Evolutionary conservation across 768 basidiomycete genomes (phyloP), one percentile per base, ranked within the genome.

Genomic region (Xerocomus spinulosus): DNA sequence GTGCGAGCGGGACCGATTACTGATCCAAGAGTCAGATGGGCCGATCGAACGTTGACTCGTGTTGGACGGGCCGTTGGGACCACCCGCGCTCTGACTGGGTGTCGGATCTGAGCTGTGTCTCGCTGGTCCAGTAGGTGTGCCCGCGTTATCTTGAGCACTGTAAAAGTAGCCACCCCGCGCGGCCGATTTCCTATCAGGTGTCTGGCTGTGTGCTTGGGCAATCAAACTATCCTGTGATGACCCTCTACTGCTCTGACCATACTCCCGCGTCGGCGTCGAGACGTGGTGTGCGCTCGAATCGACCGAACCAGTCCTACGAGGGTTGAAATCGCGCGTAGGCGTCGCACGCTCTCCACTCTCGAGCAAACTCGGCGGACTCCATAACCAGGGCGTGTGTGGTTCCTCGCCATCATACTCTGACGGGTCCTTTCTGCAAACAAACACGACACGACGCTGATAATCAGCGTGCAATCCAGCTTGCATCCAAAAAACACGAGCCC

Each of bases 301-400:
- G 30, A 41, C 51, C n/a, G 64, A 63, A 40, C 55, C 49, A 20
- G 48, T 44, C 21, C 59, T 53, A 15, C 59, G 66, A 10, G 44
- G 37, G 18, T 58, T 54, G 30, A 61, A 63, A 49, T 67, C 64
- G 20, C 55, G 55, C 15, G 66, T 56, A 0, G 64, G 64, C 0
- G 64, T 64, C 18, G 63, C 61, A 15, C 64, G 61, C 50, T 63
- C 57, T 7, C 42, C 53, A 24, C 6, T 53, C 32, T 69, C 58
- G 7, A 64, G 60, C 18, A 82, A 67, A 48, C 68, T 67, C 29
- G 73, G 60, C 21, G 83, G 78, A 63, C 75, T 81, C 86, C 86
- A 88, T 47, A 86, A 74, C 85, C 85, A 88, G 8, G 86, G 86
- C 0, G 86, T 87, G 13, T 75, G 70, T 6, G 71, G 67, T 14